Base-by-base conservation (phyloP, 331 rosid species). In the Phaseolus coccineus region DNA sequence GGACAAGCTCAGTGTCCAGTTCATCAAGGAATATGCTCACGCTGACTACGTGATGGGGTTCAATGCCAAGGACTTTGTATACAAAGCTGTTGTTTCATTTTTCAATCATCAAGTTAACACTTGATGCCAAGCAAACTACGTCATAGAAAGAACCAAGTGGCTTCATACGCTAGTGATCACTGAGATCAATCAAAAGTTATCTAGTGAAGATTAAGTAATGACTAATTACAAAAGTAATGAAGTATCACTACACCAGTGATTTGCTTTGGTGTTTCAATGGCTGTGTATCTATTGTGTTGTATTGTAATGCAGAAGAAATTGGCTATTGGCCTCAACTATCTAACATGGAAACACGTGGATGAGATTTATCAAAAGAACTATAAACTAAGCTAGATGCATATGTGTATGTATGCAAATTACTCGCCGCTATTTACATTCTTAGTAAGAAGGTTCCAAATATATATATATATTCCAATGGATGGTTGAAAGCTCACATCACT, bases 21-120 rank as follows among this genome's bases (percentile, higher is more conserved):
- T 88, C 79, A 65, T 93, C 8, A 10, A 90, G 40, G 79, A 90
- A 1, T 93, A 93, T 66, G 98, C 91, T 63, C 98, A 95, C 40
- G 90, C 85, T 5, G 99, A 95, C 51, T 95, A 59, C 81, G 69
- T 91, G 16, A 85, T 93, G 98, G 99, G 92, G 16, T 63, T 83
- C 53, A 84, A 91, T 72, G 99, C 99, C 40, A 90, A 90, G 58
- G 92, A 93, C 71, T 6, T 82, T 0, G 98, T 95, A 16, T 95
- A 91, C 77, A 89, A 75, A 44, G 27, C 80, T 31, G 76, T 93
- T 1, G 7, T 86, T 69, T 63, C 91, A 10, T 95, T 95, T 85
- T 85, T 95, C 77, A 84, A 80, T 59, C 79, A 39, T 73, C 94
- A 92, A 25, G 72, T 69, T 46, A 57, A 56, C 8, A n/a, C 52